These are phyloP conservation scores for Zasmidium angulare DNA, from an alignment of 2,329 filamentous ascomycete species.

Conservation along the genomic window DNA sequence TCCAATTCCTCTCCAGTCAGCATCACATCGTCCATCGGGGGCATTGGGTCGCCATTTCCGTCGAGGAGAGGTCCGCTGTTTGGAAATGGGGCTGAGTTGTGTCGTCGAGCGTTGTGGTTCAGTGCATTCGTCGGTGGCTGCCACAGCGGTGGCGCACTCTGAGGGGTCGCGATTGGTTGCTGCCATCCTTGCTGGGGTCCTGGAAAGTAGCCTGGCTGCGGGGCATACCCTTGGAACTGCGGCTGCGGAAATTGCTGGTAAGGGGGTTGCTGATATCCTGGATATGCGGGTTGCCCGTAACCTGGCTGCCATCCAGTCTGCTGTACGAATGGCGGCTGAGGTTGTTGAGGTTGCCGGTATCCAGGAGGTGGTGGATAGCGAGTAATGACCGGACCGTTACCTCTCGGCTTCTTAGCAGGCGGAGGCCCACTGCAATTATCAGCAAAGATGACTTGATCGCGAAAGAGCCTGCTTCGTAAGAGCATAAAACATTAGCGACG, in stretches of 20 bases:
- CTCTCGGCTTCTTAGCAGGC: constrained; percentile 44
- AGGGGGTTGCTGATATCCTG: constrained; percentile 9
- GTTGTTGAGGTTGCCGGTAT: constrained; percentile 36
- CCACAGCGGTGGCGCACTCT: constrained; percentile 14
- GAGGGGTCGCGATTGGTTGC: constrained; percentile 8
- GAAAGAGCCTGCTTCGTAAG: neutral
- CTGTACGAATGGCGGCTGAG: constrained; percentile 15
- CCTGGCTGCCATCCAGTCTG: constrained; percentile 20
- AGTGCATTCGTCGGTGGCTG: constrained; percentile 20
- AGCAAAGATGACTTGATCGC: neutral
- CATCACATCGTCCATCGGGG: constrained; percentile 14
- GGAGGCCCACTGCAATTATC: constrained; percentile 23
- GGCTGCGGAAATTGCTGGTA: neutral
- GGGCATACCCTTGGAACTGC: constrained; percentile 6
- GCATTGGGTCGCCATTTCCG: constrained; percentile 30
- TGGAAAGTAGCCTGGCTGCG: constrained; percentile 15
- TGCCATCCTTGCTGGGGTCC: constrained; percentile 11
- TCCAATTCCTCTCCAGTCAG: constrained; percentile 34
- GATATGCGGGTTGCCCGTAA: constrained; percentile 9
- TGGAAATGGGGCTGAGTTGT: constrained; percentile 21
- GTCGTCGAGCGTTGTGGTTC: constrained; percentile 11
- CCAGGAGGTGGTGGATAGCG: constrained; percentile 52
- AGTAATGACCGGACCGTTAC: constrained; percentile 48
- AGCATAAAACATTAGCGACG: neutral
- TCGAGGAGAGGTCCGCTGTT: constrained; percentile 17